phyloP scores from a whole-genome alignment of 2,329 filamentous ascomycete genomes.

The Xylariaceae sp. region DNA sequence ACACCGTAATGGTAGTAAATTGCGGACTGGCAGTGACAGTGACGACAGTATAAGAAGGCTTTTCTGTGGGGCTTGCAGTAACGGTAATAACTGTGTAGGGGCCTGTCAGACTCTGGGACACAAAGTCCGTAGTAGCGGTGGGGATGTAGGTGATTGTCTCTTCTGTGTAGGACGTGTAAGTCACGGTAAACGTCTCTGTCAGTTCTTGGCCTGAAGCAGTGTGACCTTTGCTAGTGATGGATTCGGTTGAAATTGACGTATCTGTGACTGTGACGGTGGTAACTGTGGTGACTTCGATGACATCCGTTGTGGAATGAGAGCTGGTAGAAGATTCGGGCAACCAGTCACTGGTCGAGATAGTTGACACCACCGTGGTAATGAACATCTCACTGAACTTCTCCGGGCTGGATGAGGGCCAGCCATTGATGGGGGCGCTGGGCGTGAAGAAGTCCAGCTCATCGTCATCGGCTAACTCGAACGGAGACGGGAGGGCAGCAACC shows the following conservation, averaged over 20 bases:
- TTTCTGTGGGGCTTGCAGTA: conserved; percentile 3
- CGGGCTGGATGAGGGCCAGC: conserved; percentile 8
- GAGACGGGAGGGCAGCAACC: conserved; percentile 16
- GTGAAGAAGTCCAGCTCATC: conserved; percentile 5
- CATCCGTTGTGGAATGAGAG: conserved; percentile 6
- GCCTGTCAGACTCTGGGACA: neutral
- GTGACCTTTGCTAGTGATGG: conserved; percentile 7
- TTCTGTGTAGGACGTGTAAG: conserved; percentile 16
- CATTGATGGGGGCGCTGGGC: conserved; percentile 9
- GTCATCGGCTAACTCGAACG: neutral
- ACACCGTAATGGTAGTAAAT: conserved; percentile 18
- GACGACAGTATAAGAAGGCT: conserved; percentile 11
- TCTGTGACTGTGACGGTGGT: conserved; percentile 20
- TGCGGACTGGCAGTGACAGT: conserved; percentile 15
- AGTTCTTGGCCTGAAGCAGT: conserved; percentile 6
- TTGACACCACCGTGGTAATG: neutral
- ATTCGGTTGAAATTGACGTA: conserved; percentile 10
- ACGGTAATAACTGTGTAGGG: conserved; percentile 14
- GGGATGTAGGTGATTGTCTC: conserved; percentile 10
- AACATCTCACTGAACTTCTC: neutral
- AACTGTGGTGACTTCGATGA: conserved; percentile 9
- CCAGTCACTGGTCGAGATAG: conserved; percentile 4
- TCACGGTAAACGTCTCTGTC: conserved; percentile 17
- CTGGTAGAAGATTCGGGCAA: conserved; percentile 5
- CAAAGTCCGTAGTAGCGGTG: neutral